These are phyloP conservation scores for Pseudogymnoascus sp. DNA, from an alignment of 2,329 filamentous ascomycete genomes.

Conservation along the genomic window DNA sequence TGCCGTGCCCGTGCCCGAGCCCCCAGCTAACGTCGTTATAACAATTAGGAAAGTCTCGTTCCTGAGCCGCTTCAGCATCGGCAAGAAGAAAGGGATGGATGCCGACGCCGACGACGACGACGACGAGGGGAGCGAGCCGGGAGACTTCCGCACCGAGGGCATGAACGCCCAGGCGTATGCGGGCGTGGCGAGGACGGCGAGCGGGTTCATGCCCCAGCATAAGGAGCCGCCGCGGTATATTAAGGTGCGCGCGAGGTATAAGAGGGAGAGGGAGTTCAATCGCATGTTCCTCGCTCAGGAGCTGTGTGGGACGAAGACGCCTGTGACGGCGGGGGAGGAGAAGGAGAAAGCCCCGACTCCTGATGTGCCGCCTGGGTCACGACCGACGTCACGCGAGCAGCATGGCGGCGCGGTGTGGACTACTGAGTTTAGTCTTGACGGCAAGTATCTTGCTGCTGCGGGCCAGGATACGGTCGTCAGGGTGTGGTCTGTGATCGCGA, in stretches of 20 bases:
- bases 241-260: slow-evolving; percentile 71
- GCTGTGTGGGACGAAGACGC: slow-evolving; percentile 52
- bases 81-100: slow-evolving; percentile 62
- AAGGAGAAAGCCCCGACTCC: slow-evolving; percentile 29
- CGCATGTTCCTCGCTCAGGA: slow-evolving; percentile 88
- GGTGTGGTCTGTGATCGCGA: slow-evolving; percentile 82
- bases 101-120: slow-evolving; percentile 44
- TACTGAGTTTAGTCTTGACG: slow-evolving; percentile 85
- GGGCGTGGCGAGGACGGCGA: slow-evolving; percentile 37
- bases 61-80: slow-evolving; percentile 69
- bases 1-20: slow-evolving; percentile 7
- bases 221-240: slow-evolving; percentile 90
- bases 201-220: slow-evolving; percentile 74
- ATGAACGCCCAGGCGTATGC: slow-evolving; percentile 78
- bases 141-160: slow-evolving; percentile 62
- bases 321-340: slow-evolving; percentile 19
- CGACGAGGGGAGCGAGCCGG: slow-evolving; percentile 65
- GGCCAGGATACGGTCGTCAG: slow-evolving; percentile 80
- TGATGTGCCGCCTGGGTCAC: slow-evolving; percentile 16
- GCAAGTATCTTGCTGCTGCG: slow-evolving; percentile 82
- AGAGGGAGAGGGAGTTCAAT: slow-evolving; percentile 74
- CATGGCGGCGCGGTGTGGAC: slow-evolving; percentile 72
- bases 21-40: slow-evolving; percentile 8
- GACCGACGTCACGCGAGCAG: slow-evolving; percentile 8
- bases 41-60: slow-evolving; percentile 81